Percentiles rank a stretch among this genome's conserved stretches.
phyloP scores from a whole-genome alignment of 2,329 filamentous ascomycete species.

The Fusarium phyllophilum region DNA sequence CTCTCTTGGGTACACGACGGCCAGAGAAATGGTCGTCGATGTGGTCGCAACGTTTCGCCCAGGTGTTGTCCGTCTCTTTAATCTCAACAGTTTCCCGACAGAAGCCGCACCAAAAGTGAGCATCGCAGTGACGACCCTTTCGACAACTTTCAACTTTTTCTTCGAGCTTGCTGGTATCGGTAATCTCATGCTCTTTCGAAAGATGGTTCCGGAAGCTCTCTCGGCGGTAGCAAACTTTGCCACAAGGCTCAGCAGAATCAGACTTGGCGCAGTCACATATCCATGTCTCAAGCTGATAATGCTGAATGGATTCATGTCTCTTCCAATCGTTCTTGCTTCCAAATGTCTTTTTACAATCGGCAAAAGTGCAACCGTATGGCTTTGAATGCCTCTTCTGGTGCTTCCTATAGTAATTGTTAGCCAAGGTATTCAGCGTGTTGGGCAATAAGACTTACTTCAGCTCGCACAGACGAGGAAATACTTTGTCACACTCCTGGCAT shows the following conservation, averaged over 20 bases:
- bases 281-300: slow-evolving; percentile 78
- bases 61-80: slow-evolving; percentile 56
- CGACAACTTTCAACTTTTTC: slow-evolving; percentile 63
- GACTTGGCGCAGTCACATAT: slow-evolving; percentile 64
- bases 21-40: slow-evolving; percentile 78
- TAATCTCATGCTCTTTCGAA: slow-evolving; percentile 57
- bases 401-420: slow-evolving; percentile 67
- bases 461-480: slow-evolving; percentile 63
- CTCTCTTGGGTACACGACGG: slow-evolving; percentile 52
- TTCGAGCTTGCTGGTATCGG: slow-evolving; percentile 49
- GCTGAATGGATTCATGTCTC: slow-evolving; percentile 84
- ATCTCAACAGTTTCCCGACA: slow-evolving; percentile 69
- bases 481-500: slow-evolving; percentile 58
- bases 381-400: slow-evolving; percentile 83
- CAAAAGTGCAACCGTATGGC: slow-evolving; percentile 84
- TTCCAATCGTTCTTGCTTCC: slow-evolving; percentile 98
- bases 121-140: slow-evolving; percentile 72
- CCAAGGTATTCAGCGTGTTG: neutral
- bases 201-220: slow-evolving; percentile 73
- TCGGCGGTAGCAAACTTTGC: slow-evolving; percentile 65
- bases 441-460: slow-evolving; percentile 59
- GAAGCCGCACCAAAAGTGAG: slow-evolving; percentile 89
- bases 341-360: slow-evolving; percentile 75
- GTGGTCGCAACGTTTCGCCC: slow-evolving; percentile 71
- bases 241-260: slow-evolving; percentile 56